These are phyloP conservation scores for Fusarium illudens DNA, from an alignment of 2,329 filamentous ascomycete species.

Conservation along the genomic window DNA sequence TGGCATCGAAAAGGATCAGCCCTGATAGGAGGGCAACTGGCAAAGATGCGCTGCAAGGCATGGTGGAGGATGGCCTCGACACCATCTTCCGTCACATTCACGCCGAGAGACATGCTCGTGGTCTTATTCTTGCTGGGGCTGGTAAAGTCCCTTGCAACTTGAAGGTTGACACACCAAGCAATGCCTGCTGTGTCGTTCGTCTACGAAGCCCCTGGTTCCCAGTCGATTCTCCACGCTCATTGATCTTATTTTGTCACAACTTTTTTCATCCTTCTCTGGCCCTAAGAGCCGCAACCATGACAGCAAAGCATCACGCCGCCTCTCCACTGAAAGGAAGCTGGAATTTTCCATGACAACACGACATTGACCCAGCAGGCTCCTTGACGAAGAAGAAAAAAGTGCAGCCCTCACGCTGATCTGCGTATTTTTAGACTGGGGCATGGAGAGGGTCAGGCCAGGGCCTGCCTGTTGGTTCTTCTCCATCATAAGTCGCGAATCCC, in stretches of 20 bases:
- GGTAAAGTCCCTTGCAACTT: conserved; percentile 4
- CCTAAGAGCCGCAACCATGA: conserved; percentile 10
- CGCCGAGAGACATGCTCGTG: conserved; percentile 25
- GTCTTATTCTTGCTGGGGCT: conserved; percentile 21
- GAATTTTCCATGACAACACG: conserved; percentile 23
- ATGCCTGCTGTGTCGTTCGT: conserved; percentile 12
- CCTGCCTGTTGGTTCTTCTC: conserved; percentile 18
- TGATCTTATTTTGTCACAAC: conserved; percentile 11
- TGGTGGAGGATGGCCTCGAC: conserved; percentile 8
- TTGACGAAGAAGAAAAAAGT: conserved; percentile 16
- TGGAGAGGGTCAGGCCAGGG: conserved; percentile 20
- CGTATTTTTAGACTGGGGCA: conserved; percentile 42
- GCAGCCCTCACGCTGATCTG: conserved; percentile 19
- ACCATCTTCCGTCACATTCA: conserved; percentile 30
- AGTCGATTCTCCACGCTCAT: conserved; percentile 7
- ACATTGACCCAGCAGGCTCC: conserved; percentile 15
- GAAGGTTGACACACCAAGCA: not conserved
- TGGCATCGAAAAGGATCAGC: conserved; percentile 23
- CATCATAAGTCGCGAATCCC: conserved; percentile 33
- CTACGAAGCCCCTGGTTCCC: conserved; percentile 15
- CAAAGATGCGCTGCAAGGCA: conserved; percentile 22
- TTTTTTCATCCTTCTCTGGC: not conserved
- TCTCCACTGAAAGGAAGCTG: conserved; percentile 5
- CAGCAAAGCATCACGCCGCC: conserved; percentile 2
- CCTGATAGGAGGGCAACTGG: conserved; percentile 34